Evolutionary conservation across 495 filamentous ascomycete genomes (phyloP), one percentile per base, ranked within the genome.

Genomic region (Thozetella sp.): DNA sequence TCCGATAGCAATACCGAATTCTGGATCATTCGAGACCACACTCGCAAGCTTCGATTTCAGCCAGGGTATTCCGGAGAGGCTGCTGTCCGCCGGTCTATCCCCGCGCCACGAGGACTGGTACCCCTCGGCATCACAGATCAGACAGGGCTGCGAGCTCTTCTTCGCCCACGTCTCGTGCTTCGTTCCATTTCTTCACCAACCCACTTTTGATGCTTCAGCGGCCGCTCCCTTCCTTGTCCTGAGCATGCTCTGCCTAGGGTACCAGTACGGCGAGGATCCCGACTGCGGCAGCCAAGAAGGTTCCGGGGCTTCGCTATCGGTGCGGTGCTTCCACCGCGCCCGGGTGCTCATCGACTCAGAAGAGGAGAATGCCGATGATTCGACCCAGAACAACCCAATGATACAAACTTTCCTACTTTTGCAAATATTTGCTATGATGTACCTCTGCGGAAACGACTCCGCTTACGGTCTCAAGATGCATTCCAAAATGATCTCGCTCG

Each of bases 341-440:
- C 71, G 70, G 23, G 48, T 51, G 20, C 53, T 74, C 15, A 34
- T 70, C 25, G 54, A 59, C 19, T 56, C 66, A 12, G 60, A 61
- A 13, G 63, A 72, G 15, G 37, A n/a, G 26, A 51, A 25, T 15
- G 20, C 56, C 0, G 60, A 58, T 34, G 51, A 53, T 48, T 19
- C 53, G 26, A 27, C 55, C 2, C 30, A 66, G 4, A 63, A 63
- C 9, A 52, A 70, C 20, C 34, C 60, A 19, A 58, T 64, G 0
- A 63, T 76, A 10, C 73, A 76, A 51, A 63, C 68, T 27, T 73
- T 70, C 51, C 30, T 72, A 46, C 58, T 76, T 0, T 70, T 74
- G 2, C 68, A 76, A 55, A 69, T 74, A 9, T 74, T 63, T 48
- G 66, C 70, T 9, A 74, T 73, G 69, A 71, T 76, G 71, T 76